Evolutionary conservation across 179 eudicot genomes (phyloP).

Genomic region (Silene noctiflora): DNA sequence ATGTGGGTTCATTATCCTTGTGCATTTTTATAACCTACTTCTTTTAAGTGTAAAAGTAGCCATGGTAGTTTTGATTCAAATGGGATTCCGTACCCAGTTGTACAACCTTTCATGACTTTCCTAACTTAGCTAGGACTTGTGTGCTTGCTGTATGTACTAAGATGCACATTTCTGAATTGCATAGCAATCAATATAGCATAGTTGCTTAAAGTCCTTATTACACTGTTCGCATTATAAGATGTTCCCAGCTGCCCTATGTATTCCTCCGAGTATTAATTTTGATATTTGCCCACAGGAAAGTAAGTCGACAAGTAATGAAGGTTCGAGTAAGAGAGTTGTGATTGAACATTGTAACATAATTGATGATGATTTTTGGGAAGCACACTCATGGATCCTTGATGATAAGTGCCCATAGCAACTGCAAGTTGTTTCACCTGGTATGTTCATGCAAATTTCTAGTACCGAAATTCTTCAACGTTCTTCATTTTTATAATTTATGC

Average conservation of each 20-base stretch:
- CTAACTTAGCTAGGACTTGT: too few species aligned
- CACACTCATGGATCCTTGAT: constrained; percentile 53
- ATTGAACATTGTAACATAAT: constrained; percentile 68
- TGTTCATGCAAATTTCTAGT: background rate
- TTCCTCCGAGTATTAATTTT: background rate
- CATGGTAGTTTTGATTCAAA: too few species aligned
- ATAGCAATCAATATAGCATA: background rate
- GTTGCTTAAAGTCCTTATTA: background rate
- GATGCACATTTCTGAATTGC: background rate
- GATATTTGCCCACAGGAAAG: constrained; percentile 32
- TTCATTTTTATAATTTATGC: background rate
- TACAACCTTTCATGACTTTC: too few species aligned
- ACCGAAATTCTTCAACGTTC: background rate
- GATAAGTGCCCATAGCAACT: constrained; percentile 15
- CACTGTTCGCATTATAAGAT: background rate
- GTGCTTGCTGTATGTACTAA: background rate
- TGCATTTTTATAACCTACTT: background rate
- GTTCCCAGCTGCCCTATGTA: background rate
- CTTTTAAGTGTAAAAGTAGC: too few species aligned
- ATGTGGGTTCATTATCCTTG: background rate
- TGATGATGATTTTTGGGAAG: constrained; percentile 60
- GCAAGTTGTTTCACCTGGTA: constrained; percentile 1
- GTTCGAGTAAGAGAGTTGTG: constrained; percentile 36
- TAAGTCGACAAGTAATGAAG: constrained; percentile 21
- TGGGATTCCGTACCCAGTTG: too few species aligned